These are phyloP conservation scores for Beauveria varroae DNA, from an alignment of 2,329 filamentous ascomycete genomes.

Conservation along the genomic window DNA sequence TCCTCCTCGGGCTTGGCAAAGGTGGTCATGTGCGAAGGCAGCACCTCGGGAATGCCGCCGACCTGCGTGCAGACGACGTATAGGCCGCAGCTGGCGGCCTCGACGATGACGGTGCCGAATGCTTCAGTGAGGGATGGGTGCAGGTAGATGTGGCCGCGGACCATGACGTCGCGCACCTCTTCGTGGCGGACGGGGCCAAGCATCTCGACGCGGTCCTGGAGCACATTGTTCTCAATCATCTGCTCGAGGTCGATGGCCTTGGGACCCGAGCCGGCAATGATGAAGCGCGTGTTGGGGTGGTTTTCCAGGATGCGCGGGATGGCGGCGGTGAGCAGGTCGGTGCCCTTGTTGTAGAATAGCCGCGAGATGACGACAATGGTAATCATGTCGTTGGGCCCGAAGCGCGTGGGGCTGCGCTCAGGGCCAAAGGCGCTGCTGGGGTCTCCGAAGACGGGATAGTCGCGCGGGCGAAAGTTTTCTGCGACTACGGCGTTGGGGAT, in stretches of 20 bases:
- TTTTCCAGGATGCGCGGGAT: slow-evolving; percentile 86
- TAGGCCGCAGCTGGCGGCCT: slow-evolving; percentile 89
- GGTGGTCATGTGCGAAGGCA: slow-evolving; percentile 93
- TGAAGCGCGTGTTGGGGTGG: slow-evolving; percentile 90
- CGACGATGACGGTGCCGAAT: slow-evolving; percentile 95
- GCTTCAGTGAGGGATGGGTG: slow-evolving; percentile 94
- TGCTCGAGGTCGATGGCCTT: slow-evolving; percentile 98
- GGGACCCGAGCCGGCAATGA: slow-evolving; percentile 91
- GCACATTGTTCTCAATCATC: slow-evolving; percentile 90
- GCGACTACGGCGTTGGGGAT: slow-evolving; percentile 97
- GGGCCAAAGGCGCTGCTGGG: slow-evolving; percentile 28
- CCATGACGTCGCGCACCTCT: slow-evolving; percentile 95
- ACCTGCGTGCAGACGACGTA: slow-evolving; percentile 97
- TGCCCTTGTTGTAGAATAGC: slow-evolving; percentile 98
- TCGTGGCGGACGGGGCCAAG: slow-evolving; percentile 90
- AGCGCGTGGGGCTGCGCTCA: slow-evolving; percentile 52
- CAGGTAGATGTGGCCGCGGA: slow-evolving; percentile 90
- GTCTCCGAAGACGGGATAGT: slow-evolving; percentile 29
- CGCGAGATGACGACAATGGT: slow-evolving; percentile 96
- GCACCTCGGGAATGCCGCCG: slow-evolving; percentile 91
- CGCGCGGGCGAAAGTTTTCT: slow-evolving; percentile 77
- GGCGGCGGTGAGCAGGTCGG: slow-evolving; percentile 89
- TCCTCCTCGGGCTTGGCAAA: slow-evolving; percentile 97
- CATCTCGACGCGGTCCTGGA: slow-evolving; percentile 90
- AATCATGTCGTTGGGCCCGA: slow-evolving; percentile 79